Percentiles rank a stretch among this genome's conserved stretches.
These are phyloP conservation scores for Leccinum pallidistipes DNA, from an alignment of 1,284 basidiomycete species.

Conservation along the genomic window DNA sequence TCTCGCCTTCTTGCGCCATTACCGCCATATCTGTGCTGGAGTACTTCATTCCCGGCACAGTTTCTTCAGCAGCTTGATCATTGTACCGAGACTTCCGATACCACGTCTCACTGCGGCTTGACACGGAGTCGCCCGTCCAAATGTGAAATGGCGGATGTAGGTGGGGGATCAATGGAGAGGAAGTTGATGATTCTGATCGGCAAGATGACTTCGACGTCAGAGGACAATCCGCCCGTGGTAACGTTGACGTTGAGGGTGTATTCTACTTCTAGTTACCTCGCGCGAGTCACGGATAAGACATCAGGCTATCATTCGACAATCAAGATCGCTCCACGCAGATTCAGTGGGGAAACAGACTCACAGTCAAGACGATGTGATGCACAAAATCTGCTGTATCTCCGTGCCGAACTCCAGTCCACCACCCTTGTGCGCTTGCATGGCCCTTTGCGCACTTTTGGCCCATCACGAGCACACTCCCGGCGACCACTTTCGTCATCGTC, in stretches of 20 bases:
- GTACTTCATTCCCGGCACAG: conserved; percentile 34
- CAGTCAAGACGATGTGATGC: conserved; percentile 52
- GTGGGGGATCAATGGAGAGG: conserved; percentile 57
- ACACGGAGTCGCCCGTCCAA: conserved; percentile 18
- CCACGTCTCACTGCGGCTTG: conserved; percentile 28
- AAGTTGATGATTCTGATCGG: conserved; percentile 56
- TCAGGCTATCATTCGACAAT: conserved; percentile 52
- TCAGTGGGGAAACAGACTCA: conserved; percentile 40
- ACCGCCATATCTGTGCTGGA: conserved; percentile 29
- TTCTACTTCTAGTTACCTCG: too few species aligned
- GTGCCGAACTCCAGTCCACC: conserved; percentile 49
- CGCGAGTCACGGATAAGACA: neutral
- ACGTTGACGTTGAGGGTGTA: conserved; percentile 76
- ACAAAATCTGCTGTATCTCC: conserved; percentile 43
- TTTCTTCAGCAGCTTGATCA: conserved; percentile 17
- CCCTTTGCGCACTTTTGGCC: too few species aligned
- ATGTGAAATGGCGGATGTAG: conserved; percentile 38
- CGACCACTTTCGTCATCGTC: too few species aligned
- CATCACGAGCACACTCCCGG: too few species aligned
- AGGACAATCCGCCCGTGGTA: conserved; percentile 61
- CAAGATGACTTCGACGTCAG: conserved; percentile 66
- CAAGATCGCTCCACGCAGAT: conserved; percentile 1
- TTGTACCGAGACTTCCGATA: conserved; percentile 28
- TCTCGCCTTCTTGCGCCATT: conserved; percentile 22
- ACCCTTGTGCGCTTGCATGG: too few species aligned